phyloP scores from a whole-genome alignment of 129 eudicot genomes.

The Tagetes patula region DNA sequence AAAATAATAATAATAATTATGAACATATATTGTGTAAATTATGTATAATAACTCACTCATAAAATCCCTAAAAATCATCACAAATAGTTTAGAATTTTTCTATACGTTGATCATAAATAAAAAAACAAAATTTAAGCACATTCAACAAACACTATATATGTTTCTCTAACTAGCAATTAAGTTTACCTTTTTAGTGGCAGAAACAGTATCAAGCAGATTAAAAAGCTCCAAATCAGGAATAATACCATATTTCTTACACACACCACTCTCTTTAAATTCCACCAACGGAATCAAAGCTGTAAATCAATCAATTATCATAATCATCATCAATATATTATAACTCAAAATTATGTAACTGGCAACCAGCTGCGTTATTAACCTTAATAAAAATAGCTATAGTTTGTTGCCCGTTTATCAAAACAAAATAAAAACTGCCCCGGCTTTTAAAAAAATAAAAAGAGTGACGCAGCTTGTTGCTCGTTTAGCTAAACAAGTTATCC shows the following conservation, averaged over 20 bases:
- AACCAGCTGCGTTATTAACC: no score
- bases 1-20: no score
- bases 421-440: no score
- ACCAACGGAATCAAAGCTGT: constrained; percentile 74
- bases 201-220: constrained; percentile 57
- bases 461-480: no score
- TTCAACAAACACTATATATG: neutral
- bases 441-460: no score
- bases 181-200: constrained; percentile 36
- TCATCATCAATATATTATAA: neutral
- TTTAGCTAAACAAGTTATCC: no score
- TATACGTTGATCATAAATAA: neutral
- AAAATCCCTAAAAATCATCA: neutral
- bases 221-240: constrained; percentile 67
- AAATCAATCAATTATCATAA: neutral
- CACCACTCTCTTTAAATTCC: constrained; percentile 56
- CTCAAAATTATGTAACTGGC: no score
- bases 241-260: constrained; percentile 64
- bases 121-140: neutral
- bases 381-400: no score
- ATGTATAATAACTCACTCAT: no score
- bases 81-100: neutral
- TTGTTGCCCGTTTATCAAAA: no score
- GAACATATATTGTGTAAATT: no score
- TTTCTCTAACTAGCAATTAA: no score